These are phyloP conservation scores for Komagataella populi DNA, from an alignment of 805 yeast species.

Conservation along the genomic window DNA sequence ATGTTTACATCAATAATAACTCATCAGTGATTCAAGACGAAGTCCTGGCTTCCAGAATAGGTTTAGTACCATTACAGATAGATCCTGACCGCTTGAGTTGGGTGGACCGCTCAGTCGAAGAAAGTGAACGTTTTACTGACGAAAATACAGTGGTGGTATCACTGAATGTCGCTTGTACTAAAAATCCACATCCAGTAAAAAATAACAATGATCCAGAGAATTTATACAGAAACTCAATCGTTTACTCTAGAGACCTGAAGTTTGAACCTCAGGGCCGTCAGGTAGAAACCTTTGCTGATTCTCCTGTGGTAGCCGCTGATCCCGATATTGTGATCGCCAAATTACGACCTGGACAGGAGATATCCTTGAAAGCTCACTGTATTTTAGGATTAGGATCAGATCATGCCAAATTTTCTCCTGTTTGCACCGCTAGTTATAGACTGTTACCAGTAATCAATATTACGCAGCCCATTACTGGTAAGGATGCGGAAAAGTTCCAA, in stretches of 20 bases:
- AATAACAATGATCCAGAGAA: constrained; percentile 72
- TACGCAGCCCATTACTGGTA: constrained; percentile 59
- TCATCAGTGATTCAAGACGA: constrained; percentile 97
- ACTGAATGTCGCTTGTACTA: constrained; percentile 71
- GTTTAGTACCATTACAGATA: constrained; percentile 78
- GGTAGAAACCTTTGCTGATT: constrained; percentile 48
- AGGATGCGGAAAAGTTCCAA: constrained; percentile 65
- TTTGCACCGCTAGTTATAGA: constrained; percentile 91
- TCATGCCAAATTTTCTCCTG: constrained; percentile 97
- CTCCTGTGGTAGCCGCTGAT: constrained; percentile 65
- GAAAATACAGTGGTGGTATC: constrained; percentile 81
- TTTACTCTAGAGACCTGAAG: constrained; percentile 80
- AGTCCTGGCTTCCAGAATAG: constrained; percentile 90
- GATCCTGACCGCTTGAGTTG: constrained; percentile 84
- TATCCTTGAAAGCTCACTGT: constrained; percentile 81
- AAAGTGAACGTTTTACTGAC: constrained; percentile 61
- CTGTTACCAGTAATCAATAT: constrained; percentile 81
- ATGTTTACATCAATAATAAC: constrained; percentile 81
- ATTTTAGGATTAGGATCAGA: constrained; percentile 85
- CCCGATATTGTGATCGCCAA: constrained; percentile 87
- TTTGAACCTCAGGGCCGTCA: constrained; percentile 92
- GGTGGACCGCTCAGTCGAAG: constrained; percentile 57
- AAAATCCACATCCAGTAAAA: constrained; percentile 72
- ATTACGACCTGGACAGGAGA: constrained; percentile 94
- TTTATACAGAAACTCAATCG: constrained; percentile 69